Base-by-base conservation (phyloP, 2,329 filamentous ascomycete species). In the Claviceps purpurea region DNA sequence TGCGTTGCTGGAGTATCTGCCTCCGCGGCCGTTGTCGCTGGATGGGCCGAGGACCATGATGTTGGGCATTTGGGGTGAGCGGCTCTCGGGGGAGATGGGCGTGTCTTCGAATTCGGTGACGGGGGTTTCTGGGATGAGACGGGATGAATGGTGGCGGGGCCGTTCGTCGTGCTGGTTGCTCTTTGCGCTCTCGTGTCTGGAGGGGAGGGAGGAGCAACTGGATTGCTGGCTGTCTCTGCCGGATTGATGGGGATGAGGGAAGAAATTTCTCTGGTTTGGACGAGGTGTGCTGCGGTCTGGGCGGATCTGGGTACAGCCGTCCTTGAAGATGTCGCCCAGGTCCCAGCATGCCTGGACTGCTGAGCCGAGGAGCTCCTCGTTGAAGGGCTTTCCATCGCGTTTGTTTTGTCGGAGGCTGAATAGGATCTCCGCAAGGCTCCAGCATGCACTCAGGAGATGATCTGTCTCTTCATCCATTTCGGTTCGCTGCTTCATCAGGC, bases 91-190 rank as follows among this genome's bases (percentile, higher is more conserved):
- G 0, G 89, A 94, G 44, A 89, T 79, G 4, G 87, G 84, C 0
- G 85, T 89, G 63, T 97, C 90, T 65, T 96, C 91, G 60, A 96
- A 96, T 59, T 96, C 89, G 4, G 90, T 97, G 0, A 91, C 91
- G 0, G 90, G 90, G 0, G 90, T 97, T 69, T 97, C 91, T 1
- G 90, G 90, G 4, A 83, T 77, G 2, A 70, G 69, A 2, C 66
- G 69, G 18, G 68, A 65, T 34, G 30, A 34, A 34, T 34, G 10
- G 51, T 73, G 76, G 51, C 71, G 70, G 59, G 73, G 64, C 64
- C 70, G 71, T 59, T 82, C 71, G 54, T 79, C 71, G 41, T 63
- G 60, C 4, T 64, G 64, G 14, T 52, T 56, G 49, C 72, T 73
- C 60, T 77, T 76, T 43, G 75, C 66, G 58, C 74, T 79, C 41